Base-by-base conservation (phyloP, 352 stramenopile species). In the Phytopythium ostracodes region DNA sequence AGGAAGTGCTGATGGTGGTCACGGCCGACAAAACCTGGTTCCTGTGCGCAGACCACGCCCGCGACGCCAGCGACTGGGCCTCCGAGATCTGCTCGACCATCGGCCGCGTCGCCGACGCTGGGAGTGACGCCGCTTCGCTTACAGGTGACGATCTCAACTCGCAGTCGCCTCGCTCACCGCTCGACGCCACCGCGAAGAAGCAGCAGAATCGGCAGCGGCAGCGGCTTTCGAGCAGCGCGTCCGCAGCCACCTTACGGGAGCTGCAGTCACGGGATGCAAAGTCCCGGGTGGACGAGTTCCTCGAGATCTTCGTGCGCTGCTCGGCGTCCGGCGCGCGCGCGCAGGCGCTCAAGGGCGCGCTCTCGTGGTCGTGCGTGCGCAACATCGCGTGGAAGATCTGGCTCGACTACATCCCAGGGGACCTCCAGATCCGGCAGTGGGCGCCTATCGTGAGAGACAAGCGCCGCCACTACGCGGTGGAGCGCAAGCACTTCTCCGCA, bases 21-120 rank as follows among this genome's bases (percentile, higher is more conserved):
- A 87, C 81, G 42, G 72, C 76, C 18, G 80, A 91, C 67, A 84
- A 88, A 65, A 91, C 81, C 58, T 93, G 81, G 84, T 93, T 91
- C 58, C 71, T 93, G 22, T 93, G 84, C 36, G 81, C 81, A 4
- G 76, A 87, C 33, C 64, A 81, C 43, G 72, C 66, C 2, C 75
- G 72, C 11, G 81, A 87, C 4, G 81, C 81, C 10, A 76, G 59
- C 35, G 78, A 91, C 38, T 93, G 84, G 84, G 71, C 73, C 18
- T 77, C 89, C 38, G 70, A 69, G 27, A 83, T 91, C 53, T 88
- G 81, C 60, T 59, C 22, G 9, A 68, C 81, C 12, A 89, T 91
- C 29, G 81, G 91, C 33, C 70, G 70, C 18, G 62, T 81, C 11
- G 75, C 64, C 24, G 62, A 68, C 11, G 51, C 36, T 14, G 56